Evolutionary conservation across 2,329 filamentous ascomycete genomes (phyloP), one percentile per base, ranked within the genome.

Genomic region (Zopfia rhizophila): DNA sequence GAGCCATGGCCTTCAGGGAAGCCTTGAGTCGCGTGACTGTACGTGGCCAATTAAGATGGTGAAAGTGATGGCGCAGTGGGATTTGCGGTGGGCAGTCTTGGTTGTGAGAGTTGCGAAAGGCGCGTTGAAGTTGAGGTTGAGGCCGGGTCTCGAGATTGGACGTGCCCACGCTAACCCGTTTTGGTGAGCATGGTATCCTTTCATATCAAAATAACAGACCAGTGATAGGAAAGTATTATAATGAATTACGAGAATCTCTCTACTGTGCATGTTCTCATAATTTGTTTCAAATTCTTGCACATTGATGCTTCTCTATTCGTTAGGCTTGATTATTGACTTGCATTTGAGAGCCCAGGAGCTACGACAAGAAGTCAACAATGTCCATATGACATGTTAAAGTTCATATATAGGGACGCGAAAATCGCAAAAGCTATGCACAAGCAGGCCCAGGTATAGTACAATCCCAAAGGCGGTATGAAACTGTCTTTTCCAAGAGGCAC

Each of bases 71-170:
- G 24, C 24, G 24, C 24, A 27, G n/a, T 27, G 24, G 14, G n/a
- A 33, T 35, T 45, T 51, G 53, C 48, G 43, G 42, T 58, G 56
- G 61, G 62, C 60, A 61, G 63, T 64, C 55, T 61, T 63, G 58
- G 52, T n/a, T 60, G 39, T 38, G 66, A 48, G 45, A 56, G 64
- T 60, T 62, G 60, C 10, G 53, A 47, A 41, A 66, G 55, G 61
- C 66, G 66, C 65, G 66, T 60, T 48, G 42, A 41, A 51, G 35
- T 51, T 58, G 58, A 55, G 47, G 56, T 57, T 53, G 51, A 52
- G 58, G 47, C 58, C 58, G n/a, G n/a, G n/a, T n/a, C n/a, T n/a
- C n/a, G n/a, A n/a, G n/a, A n/a, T n/a, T n/a, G n/a, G n/a, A n/a
- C n/a, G n/a, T 42, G 37, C 52, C 53, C 43, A 53, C 59, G 60